These are phyloP conservation scores for Fragilariopsis cylindrus DNA, from an alignment of 108 stramenopile genomes.

Conservation along the genomic window DNA sequence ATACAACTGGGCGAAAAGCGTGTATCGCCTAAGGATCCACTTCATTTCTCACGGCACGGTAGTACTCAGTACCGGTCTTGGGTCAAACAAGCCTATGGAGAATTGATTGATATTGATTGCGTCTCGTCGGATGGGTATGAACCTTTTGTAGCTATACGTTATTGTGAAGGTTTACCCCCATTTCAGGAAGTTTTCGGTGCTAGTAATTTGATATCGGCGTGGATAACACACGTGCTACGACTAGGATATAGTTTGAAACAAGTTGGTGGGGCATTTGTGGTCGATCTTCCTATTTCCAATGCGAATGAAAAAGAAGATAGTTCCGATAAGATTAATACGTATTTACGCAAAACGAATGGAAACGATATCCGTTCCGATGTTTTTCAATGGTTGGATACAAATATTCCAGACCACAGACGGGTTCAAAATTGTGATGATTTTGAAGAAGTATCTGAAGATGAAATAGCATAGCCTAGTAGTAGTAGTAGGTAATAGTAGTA, in stretches of 20 bases:
- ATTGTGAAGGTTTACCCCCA: conserved; percentile 65
- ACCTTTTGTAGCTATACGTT: conserved; percentile 70
- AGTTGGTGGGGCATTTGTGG: conserved; percentile 58
- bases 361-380: too few species aligned
- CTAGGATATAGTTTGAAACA: conserved; percentile 63
- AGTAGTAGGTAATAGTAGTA: too few species aligned
- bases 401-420: too few species aligned
- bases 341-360: conserved; percentile 14
- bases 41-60: conserved; percentile 70
- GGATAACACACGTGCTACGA: conserved; percentile 66
- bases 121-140: conserved; percentile 75
- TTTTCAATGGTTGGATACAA: too few species aligned
- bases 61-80: conserved; percentile 62
- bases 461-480: too few species aligned
- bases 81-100: conserved; percentile 40
- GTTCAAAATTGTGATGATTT: too few species aligned
- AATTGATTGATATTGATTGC: conserved; percentile 52
- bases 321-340: conserved; percentile 17
- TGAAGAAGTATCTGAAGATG: too few species aligned
- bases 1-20: conserved; percentile 20
- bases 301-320: conserved; percentile 60
- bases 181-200: conserved; percentile 74
- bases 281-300: conserved; percentile 67
- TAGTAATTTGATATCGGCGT: conserved; percentile 54
- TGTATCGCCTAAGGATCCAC: conserved; percentile 59